Conservation (phyloP, 768 basidiomycete species). For the Suillus ampliporus region DNA sequence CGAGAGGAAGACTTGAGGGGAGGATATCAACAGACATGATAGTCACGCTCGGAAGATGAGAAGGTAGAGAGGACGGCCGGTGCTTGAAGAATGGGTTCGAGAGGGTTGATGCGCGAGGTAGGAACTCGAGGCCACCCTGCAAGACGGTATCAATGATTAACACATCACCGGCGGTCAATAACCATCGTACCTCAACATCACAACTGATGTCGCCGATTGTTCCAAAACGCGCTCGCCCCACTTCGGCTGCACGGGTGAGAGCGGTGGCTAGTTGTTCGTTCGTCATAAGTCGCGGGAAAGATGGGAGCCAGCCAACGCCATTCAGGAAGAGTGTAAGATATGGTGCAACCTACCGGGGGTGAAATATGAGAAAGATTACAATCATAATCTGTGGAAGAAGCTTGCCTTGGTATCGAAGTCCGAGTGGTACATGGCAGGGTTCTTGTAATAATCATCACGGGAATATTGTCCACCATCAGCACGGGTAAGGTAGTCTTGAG, state of each 20-base stretch:
- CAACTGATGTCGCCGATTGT: slow-evolving; percentile 90
- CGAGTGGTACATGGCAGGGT: slow-evolving; percentile 69
- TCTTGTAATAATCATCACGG: slow-evolving; percentile 73
- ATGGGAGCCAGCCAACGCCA: slow-evolving; percentile 82
- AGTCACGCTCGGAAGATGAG: slow-evolving; percentile 60
- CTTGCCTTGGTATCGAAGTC: slow-evolving; percentile 70
- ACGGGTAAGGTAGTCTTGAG: slow-evolving; percentile 72
- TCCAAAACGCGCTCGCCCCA: slow-evolving; percentile 63
- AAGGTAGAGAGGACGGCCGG: slow-evolving; percentile 46
- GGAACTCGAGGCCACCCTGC: slow-evolving; percentile 86
- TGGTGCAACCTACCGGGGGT: slow-evolving; percentile 69
- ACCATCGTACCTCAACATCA: slow-evolving; percentile 69
- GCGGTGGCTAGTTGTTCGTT: slow-evolving; percentile 62
- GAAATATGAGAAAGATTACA: not conserved
- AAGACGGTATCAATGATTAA: slow-evolving; percentile 2
- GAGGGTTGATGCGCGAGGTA: slow-evolving; percentile 78
- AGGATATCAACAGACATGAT: slow-evolving; percentile 94
- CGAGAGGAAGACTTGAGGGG: slow-evolving; percentile 81
- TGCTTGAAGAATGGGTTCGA: slow-evolving; percentile 72
- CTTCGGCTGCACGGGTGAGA: slow-evolving; percentile 50
- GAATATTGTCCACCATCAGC: slow-evolving; percentile 61
- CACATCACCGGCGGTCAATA: not conserved
- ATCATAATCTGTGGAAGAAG: not conserved
- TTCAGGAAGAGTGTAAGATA: slow-evolving; percentile 87
- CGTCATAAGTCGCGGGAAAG: slow-evolving; percentile 81